phyloP scores from a whole-genome alignment of 2,329 filamentous ascomycete species.

The Aspergillus sp. region DNA sequence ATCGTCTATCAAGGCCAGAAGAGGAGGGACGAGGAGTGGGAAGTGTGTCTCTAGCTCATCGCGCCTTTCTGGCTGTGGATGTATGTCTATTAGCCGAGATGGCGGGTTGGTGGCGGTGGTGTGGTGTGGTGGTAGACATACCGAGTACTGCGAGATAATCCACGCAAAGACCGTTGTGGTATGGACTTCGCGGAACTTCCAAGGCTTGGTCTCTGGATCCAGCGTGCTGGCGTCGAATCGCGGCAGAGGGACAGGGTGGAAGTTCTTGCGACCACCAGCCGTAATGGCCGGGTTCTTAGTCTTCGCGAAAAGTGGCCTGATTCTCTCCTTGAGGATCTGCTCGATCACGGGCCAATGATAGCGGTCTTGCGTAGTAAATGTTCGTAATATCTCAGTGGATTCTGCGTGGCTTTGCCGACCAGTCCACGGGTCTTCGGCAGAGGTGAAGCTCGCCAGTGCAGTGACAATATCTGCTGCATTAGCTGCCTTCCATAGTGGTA shows the following conservation, averaged over 20 bases:
- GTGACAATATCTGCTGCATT: conserved; percentile 19
- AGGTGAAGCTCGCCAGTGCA: conserved; percentile 25
- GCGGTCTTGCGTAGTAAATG: conserved; percentile 3
- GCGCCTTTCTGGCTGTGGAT: conserved; percentile 18
- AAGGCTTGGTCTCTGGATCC: conserved; percentile 30
- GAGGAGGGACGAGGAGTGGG: conserved; percentile 35
- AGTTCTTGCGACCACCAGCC: conserved; percentile 34
- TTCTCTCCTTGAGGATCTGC: conserved; percentile 14
- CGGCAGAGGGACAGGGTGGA: conserved; percentile 28
- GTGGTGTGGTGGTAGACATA: conserved; percentile 16
- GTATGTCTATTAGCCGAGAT: conserved; percentile 4
- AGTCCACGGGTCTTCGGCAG: conserved; percentile 26
- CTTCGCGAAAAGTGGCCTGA: conserved; percentile 35
- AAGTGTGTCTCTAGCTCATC: conserved; percentile 33
- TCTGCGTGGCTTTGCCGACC: conserved; percentile 13
- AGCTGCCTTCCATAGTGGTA: conserved; percentile 12
- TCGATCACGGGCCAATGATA: conserved; percentile 12
- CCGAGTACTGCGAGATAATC: conserved; percentile 28
- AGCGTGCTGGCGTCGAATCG: conserved; percentile 28
- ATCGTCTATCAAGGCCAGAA: conserved; percentile 37
- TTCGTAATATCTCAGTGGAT: conserved; percentile 11
- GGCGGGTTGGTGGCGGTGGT: conserved; percentile 2
- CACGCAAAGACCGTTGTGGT: conserved; percentile 27
- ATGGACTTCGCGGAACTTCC: conserved; percentile 29
- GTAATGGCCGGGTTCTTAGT: conserved; percentile 35